These are phyloP conservation scores for Cairneyella variabilis DNA, from an alignment of 495 filamentous ascomycete genomes.

Conservation along the genomic window DNA sequence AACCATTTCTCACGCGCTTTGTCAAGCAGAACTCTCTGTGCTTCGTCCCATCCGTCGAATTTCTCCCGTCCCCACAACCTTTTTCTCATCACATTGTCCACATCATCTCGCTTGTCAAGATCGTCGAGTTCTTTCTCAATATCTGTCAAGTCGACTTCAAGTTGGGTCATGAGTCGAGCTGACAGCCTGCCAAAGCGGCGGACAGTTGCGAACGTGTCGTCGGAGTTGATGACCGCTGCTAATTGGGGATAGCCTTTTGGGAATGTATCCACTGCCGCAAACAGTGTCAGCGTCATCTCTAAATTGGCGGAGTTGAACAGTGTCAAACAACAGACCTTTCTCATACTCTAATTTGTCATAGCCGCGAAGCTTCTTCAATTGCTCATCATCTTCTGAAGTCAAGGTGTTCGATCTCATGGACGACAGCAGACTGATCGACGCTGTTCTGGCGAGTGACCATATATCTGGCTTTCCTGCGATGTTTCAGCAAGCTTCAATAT, in stretches of 20 bases:
- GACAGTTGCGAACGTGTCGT: slow-evolving; percentile 30
- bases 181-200: slow-evolving; percentile 32
- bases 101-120: not conserved
- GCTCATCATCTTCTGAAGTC: too few relatives aligned
- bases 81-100: not conserved
- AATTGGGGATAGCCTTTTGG: slow-evolving; percentile 32
- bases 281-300: too few relatives aligned
- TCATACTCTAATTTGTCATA: too few relatives aligned
- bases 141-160: slow-evolving; percentile 29
- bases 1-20: not conserved
- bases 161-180: slow-evolving; percentile 29
- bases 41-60: not conserved
- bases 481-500: too few relatives aligned
- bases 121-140: slow-evolving; percentile 23
- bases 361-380: too few relatives aligned
- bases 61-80: not conserved
- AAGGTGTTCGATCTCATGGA: too few relatives aligned
- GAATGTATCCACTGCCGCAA: too few relatives aligned
- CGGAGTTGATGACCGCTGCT: slow-evolving; percentile 29
- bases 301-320: too few relatives aligned
- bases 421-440: too few relatives aligned
- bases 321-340: too few relatives aligned
- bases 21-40: not conserved
- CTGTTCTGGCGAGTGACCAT: too few relatives aligned
- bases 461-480: too few relatives aligned